Conservation (phyloP, 129 eudicot species). For the Chrysanthemum seticuspe region DNA sequence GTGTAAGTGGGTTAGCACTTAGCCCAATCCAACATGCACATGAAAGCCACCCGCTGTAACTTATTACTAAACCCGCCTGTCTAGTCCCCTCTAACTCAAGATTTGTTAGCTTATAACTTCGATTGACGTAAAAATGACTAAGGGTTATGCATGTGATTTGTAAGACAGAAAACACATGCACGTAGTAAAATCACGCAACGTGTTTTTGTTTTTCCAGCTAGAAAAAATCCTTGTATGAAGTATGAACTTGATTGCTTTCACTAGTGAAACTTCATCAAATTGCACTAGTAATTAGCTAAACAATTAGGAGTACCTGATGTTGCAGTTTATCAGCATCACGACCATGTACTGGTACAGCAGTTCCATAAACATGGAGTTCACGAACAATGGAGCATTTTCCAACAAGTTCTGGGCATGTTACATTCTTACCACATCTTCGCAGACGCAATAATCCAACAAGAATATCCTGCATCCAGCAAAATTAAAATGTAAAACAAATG, state of each 20-base stretch:
- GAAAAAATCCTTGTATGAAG: not conserved
- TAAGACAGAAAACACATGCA: too few relatives aligned
- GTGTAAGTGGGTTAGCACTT: not conserved
- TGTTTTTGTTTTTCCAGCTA: not conserved
- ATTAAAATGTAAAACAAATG: not conserved
- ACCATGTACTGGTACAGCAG: constrained; percentile 98
- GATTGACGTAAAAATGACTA: too few relatives aligned
- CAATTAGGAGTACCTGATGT: constrained; percentile 58
- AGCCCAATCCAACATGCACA: too few relatives aligned
- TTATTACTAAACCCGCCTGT: not conserved
- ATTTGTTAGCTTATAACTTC: too few relatives aligned
- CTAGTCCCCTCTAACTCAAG: not conserved
- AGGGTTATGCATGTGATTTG: too few relatives aligned
- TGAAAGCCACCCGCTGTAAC: not conserved
- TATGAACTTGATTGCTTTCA: not conserved
- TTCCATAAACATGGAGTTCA: constrained; percentile 97
- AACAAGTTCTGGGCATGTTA: constrained; percentile 83
- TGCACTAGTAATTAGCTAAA: not conserved
- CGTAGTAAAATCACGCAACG: not conserved
- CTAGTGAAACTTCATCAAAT: not conserved
- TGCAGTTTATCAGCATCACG: constrained; percentile 93
- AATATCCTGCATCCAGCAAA: constrained; percentile 57
- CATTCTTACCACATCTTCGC: constrained; percentile 79
- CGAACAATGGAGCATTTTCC: constrained; percentile 96
- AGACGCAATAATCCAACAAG: constrained; percentile 89